A percentile compares a stretch with the other conserved stretches of the same genome.
These are phyloP conservation scores for Penicillium glabrum DNA, from an alignment of 2,329 filamentous ascomycete species.

Conservation along the genomic window DNA sequence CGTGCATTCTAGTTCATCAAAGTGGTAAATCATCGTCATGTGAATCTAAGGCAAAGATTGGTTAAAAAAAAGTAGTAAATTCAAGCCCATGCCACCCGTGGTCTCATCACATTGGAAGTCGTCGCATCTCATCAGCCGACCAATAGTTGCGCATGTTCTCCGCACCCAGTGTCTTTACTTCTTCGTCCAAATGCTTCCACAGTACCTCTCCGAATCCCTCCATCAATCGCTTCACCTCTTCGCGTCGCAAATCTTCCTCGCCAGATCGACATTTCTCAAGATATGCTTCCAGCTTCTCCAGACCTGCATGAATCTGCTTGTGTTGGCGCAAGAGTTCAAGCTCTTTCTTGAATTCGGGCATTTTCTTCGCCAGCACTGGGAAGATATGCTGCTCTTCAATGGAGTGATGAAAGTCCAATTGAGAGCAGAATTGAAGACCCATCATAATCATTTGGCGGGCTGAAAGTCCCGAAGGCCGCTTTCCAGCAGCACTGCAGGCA, in stretches of 20 bases:
- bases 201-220: slow-evolving; percentile 76
- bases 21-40: not conserved
- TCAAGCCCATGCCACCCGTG: not conserved
- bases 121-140: slow-evolving; percentile 71
- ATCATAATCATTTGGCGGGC: slow-evolving; percentile 67
- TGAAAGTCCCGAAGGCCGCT: slow-evolving; percentile 63
- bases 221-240: slow-evolving; percentile 68
- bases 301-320: slow-evolving; percentile 71
- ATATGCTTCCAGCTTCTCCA: slow-evolving; percentile 68
- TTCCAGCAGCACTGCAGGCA: slow-evolving; percentile 57
- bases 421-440: slow-evolving; percentile 68
- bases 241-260: slow-evolving; percentile 58
- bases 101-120: slow-evolving; percentile 61
- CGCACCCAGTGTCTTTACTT: slow-evolving; percentile 74
- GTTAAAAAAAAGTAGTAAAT: too few relatives aligned
- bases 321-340: slow-evolving; percentile 73
- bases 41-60: not conserved
- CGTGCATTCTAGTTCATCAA: too few relatives aligned
- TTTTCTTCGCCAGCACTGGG: slow-evolving; percentile 70
- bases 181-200: slow-evolving; percentile 80
- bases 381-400: slow-evolving; percentile 85
- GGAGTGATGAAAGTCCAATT: slow-evolving; percentile 73
- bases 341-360: slow-evolving; percentile 72
- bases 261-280: slow-evolving; percentile 61
- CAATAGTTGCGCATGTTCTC: slow-evolving; percentile 88